Base-by-base conservation (phyloP, 2,329 filamentous ascomycete genomes). In the Nigrospora sphaerica region DNA sequence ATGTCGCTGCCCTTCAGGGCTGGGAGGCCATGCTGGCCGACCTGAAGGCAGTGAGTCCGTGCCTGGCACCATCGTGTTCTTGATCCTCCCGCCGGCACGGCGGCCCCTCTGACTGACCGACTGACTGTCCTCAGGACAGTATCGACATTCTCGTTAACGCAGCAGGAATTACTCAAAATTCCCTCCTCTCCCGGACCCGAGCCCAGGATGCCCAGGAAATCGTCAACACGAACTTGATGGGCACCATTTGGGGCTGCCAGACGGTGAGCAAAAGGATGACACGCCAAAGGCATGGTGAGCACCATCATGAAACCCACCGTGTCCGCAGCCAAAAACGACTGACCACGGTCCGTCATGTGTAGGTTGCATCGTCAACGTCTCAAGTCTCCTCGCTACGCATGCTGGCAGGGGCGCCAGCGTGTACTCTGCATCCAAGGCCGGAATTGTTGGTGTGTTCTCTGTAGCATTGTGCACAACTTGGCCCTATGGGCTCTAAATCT, bases 351-450 rank as follows among this genome's bases (percentile, higher is more conserved):
- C 3, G 33, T 39, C 46, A 62, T 37, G 11, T 35, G 6, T 39
- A 78, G 78, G 74, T 9, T 87, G 81, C 58, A 90, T 95, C 50
- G 83, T 95, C 63, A 95, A 95, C 59, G 70, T 95, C 18, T 83
- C 86, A 1, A 92, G 86, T 41, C 69, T 95, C 31, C 75, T 95
- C 39, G 89, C 82, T 0, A 60, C 75, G 1, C 83, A 83, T 48
- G 85, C 82, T 1, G 86, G 84, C 1, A 71, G 71, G 2, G 90
- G 90, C 7, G 82, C 85, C 12, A 78, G 84, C 5, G 78, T 82
- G 0, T 93, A 93, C 61, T 83, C 85, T 6, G 86, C 88, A 9
- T 84, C 83, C 38, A 95, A 95, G 62, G 88, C 89, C 6, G 89
- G 88, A 3, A 68, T 95, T 1, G 63, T 93, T 14, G 86, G 86